Percentiles rank a stretch among this genome's conserved stretches.
These are phyloP conservation scores for Plantago elongata DNA, from an alignment of 257 asterid species.

Conservation along the genomic window DNA sequence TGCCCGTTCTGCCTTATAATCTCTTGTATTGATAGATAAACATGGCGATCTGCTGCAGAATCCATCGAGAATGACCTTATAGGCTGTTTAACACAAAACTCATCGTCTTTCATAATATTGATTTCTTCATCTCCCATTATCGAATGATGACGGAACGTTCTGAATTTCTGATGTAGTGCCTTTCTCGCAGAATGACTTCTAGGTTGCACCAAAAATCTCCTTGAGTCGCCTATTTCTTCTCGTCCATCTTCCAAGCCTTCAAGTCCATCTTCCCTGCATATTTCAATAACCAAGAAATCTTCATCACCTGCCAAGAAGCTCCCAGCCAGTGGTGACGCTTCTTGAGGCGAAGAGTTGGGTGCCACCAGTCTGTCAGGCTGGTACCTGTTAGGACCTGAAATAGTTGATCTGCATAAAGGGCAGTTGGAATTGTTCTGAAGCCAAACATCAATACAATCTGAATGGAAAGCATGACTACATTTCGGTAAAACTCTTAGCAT, in stretches of 20 bases:
- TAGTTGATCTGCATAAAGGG: constrained; percentile 70
- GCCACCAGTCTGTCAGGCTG: constrained; percentile 38
- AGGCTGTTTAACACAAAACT: constrained; percentile 48
- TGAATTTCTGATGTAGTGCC: constrained; percentile 24
- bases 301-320: constrained; percentile 35
- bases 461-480: constrained; percentile 72
- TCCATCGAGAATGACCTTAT: constrained; percentile 84
- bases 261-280: constrained; percentile 25
- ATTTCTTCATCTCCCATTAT: constrained; percentile 82
- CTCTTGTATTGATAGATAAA: constrained; percentile 60
- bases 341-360: constrained; percentile 78
- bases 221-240: constrained; percentile 35
- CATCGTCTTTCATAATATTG: constrained; percentile 37
- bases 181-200: constrained; percentile 43
- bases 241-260: constrained; percentile 11
- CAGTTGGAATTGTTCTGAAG: constrained; percentile 62
- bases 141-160: constrained; percentile 51
- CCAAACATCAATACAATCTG: constrained; percentile 84
- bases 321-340: constrained; percentile 32
- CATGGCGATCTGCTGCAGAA: constrained; percentile 50
- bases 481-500: constrained; percentile 61
- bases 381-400: constrained; percentile 44
- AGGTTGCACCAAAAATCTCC: constrained; percentile 30
- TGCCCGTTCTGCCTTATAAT: constrained; percentile 36
- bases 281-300: constrained; percentile 48